Evolutionary conservation across 2,329 filamentous ascomycete genomes (phyloP).

Genomic region (Juglanconis juglandina): DNA sequence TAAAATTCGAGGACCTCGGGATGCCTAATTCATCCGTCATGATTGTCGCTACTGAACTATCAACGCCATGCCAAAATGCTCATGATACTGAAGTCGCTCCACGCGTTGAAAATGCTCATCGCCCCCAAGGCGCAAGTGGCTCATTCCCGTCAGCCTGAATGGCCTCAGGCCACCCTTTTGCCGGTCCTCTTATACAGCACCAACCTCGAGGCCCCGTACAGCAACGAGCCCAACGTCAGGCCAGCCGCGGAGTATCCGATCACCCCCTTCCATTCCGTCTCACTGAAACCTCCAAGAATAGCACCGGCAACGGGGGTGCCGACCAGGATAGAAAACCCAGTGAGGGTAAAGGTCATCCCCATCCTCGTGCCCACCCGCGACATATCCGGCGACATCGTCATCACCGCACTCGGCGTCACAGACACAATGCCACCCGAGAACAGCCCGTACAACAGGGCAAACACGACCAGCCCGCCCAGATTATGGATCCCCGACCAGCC

Average conservation of each 20-base stretch:
- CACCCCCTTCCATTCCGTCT: slow-evolving; percentile 28
- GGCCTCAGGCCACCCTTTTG: slow-evolving; percentile 8
- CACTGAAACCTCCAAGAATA: slow-evolving; percentile 31
- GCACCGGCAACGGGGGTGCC: slow-evolving; percentile 49
- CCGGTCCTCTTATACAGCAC: slow-evolving; percentile 24
- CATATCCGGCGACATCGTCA: slow-evolving; percentile 34
- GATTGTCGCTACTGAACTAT: too few relatives aligned
- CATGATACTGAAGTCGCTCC: too few relatives aligned
- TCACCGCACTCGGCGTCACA: slow-evolving; percentile 38
- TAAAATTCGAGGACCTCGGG: too few relatives aligned
- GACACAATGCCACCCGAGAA: slow-evolving; percentile 43
- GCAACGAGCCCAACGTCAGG: slow-evolving; percentile 24
- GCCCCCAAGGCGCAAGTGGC: too few relatives aligned
- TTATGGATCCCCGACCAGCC: slow-evolving; percentile 37
- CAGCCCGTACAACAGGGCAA: slow-evolving; percentile 42
- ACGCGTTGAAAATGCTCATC: too few relatives aligned
- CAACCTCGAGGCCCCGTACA: slow-evolving; percentile 22
- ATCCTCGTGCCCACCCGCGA: slow-evolving; percentile 36
- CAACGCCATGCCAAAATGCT: too few relatives aligned
- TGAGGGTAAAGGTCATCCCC: slow-evolving; percentile 36
- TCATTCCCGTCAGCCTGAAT: too few relatives aligned
- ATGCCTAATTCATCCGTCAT: too few relatives aligned
- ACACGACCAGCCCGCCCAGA: slow-evolving; percentile 35
- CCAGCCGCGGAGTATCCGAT: slow-evolving; percentile 31
- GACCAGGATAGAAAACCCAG: slow-evolving; percentile 49